Base-by-base conservation (phyloP, 352 stramenopile genomes). In the Blastocystis sp. region DNA sequence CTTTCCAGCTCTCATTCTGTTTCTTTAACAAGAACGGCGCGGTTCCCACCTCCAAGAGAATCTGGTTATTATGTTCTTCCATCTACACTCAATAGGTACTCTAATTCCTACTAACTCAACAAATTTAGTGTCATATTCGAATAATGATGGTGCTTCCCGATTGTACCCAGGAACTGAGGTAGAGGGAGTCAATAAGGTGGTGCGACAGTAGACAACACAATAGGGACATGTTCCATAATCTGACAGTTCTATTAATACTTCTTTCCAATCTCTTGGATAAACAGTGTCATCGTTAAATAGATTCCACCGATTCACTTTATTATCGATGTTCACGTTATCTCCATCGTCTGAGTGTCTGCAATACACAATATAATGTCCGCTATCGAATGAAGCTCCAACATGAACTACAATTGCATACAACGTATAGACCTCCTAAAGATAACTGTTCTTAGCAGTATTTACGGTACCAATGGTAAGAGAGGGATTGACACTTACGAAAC, bases 231-330 rank as follows among this genome's bases (percentile, higher is more conserved):
- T 44, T 44, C 73, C 73, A 64, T 84, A 84, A 22, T 64, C 54
- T 27, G 19, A 64, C 15, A 84, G 51, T 27, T 84, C 73, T 22
- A 9, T 53, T 27, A 53, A n/a, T 9, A 84, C 51, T n/a, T 84
- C 73, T 11, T 51, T 56, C 73, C 73, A 84, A 13, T 30, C 35
- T 35, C 30, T 33, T 6, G 51, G 51, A 40, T 68, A 66, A 11
- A 84, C 53, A 7, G 33, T 44, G 11, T 84, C 73, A 42, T 84
- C 73, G 44, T 84, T 84, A 42, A 68, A 84, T 30, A 84, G 24
- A 30, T 68, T 44, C 73, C 73, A 84, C 51, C 7, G n/a, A 64
- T 84, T 84, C 1, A n/a, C 51, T 17, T 22, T 15, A 27, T 84
- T 84, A 17, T 84, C 30, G n/a, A 48, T 17, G 6, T 22, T 54